A percentile compares a stretch with the other conserved stretches of the same genome.
Conservation (phyloP, 768 basidiomycete genomes). For the Tubosaeta brunneosetosa region DNA sequence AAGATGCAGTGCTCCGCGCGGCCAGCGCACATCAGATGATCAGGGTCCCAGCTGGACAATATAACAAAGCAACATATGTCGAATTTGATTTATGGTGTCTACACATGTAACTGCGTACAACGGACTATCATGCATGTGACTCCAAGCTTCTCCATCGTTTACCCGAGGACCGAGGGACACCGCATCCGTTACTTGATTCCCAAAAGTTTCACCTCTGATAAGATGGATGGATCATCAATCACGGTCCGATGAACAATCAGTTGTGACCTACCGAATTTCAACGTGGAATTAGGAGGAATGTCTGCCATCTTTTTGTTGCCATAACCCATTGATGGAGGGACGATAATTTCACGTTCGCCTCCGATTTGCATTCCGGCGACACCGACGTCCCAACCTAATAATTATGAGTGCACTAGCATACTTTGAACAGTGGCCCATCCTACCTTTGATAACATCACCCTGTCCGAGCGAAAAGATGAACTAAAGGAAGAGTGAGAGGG, state of each 20-base stretch:
- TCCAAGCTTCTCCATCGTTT: conserved; percentile 3
- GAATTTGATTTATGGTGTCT: conserved; percentile 27
- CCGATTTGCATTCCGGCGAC: conserved; percentile 88
- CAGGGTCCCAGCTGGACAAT: conserved; percentile 12
- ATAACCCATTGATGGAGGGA: conserved; percentile 69
- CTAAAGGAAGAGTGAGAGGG: conserved; percentile 29
- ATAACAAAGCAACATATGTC: conserved; percentile 15
- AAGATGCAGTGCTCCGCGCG: conserved; percentile 22
- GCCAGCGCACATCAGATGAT: conserved; percentile 18
- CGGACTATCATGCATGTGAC: conserved; percentile 18
- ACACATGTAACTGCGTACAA: conserved; percentile 12
- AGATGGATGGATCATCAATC: conserved; percentile 9
- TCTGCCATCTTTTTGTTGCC: conserved; percentile 55
- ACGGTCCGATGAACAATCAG: neutral
- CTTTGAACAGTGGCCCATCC: conserved; percentile 6
- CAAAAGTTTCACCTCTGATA: conserved; percentile 66
- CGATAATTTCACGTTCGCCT: conserved; percentile 77
- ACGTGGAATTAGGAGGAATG: conserved; percentile 78
- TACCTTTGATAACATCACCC: conserved; percentile 91
- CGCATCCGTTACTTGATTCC: conserved; percentile 49
- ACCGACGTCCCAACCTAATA: conserved; percentile 83
- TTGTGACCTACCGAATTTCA: conserved; percentile 65
- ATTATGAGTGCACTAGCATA: conserved; percentile 1
- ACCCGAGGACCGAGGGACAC: conserved; percentile 12
- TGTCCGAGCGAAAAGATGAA: conserved; percentile 77